Percentiles rank a stretch among this genome's conserved stretches.
Conservation (phyloP, 345 rosid species). For the Mangifera indica region DNA sequence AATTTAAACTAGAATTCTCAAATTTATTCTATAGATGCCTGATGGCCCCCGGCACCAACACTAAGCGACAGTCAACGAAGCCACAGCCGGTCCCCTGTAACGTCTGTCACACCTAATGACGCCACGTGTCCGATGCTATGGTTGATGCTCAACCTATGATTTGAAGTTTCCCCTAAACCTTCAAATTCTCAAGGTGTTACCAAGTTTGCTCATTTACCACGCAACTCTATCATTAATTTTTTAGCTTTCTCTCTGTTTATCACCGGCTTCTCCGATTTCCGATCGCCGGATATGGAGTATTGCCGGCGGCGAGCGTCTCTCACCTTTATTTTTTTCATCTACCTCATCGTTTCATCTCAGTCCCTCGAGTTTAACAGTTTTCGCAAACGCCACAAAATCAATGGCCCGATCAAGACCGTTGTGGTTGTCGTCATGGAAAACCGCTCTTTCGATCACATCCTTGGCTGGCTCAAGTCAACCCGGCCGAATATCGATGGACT, state of each 20-base stretch:
- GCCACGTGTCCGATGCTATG: conserved; percentile 3
- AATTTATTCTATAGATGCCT: too few relatives aligned
- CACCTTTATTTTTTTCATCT: conserved; percentile 37
- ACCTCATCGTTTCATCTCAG: conserved; percentile 54
- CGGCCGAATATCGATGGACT: conserved; percentile 92
- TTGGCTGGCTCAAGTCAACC: conserved; percentile 91
- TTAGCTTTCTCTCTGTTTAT: not conserved
- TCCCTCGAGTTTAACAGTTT: conserved; percentile 36
- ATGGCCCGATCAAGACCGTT: conserved; percentile 91
- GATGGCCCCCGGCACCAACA: too few relatives aligned
- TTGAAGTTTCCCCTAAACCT: not conserved
- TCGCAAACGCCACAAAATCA: conserved; percentile 42
- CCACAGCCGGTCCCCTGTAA: too few relatives aligned
- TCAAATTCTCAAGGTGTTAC: not conserved
- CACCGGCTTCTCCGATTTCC: conserved; percentile 8
- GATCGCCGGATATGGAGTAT: conserved; percentile 35
- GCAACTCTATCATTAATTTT: not conserved
- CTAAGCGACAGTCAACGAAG: too few relatives aligned
- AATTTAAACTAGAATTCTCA: too few relatives aligned
- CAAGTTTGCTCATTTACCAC: conserved; percentile 1
- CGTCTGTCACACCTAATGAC: too few relatives aligned
- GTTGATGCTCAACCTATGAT: not conserved
- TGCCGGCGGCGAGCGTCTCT: conserved; percentile 43
- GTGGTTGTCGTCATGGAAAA: conserved; percentile 95
- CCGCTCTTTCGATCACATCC: conserved; percentile 90